Percentiles rank a stretch among this genome's conserved stretches.
phyloP scores from a whole-genome alignment of 106 monocot genomes.

The Dactylorhiza incarnata region DNA sequence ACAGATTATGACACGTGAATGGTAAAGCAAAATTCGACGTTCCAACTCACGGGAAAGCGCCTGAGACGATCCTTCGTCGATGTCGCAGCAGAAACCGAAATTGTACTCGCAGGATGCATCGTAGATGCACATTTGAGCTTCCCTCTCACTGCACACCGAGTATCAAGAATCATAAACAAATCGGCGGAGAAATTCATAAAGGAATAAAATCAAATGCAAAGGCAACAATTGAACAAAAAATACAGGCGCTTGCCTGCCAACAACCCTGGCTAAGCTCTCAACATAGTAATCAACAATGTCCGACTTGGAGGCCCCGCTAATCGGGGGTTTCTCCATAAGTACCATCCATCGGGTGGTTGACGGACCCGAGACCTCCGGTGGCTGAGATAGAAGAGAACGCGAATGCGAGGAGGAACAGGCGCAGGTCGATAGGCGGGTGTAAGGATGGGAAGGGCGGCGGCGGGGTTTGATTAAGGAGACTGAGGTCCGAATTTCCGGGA shows the following conservation, averaged over 20 bases:
- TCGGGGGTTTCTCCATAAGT: conserved; percentile 33
- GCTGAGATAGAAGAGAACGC: background rate
- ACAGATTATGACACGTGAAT: background rate
- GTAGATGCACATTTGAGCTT: conserved; percentile 77
- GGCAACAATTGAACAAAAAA: background rate
- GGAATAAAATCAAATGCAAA: background rate
- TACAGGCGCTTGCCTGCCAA: conserved; percentile 37
- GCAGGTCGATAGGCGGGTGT: background rate
- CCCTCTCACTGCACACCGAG: conserved; percentile 51
- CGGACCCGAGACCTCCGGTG: background rate
- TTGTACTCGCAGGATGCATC: conserved; percentile 44
- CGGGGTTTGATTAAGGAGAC: background rate
- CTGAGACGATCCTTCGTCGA: conserved; percentile 47
- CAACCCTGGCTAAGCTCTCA: conserved; percentile 43
- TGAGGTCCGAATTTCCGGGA: background rate
- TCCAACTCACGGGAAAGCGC: conserved; percentile 52
- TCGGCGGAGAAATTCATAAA: background rate
- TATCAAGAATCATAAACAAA: background rate
- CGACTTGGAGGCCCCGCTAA: conserved; percentile 23
- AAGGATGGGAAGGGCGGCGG: background rate
- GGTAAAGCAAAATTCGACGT: background rate
- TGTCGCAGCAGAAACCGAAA: conserved; percentile 66
- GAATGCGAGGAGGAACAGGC: background rate
- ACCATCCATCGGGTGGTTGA: conserved; percentile 40
- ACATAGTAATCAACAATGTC: conserved; percentile 69